phyloP scores from a whole-genome alignment of 371 early-diverging fungal genomes.

The Mortierella sp. region DNA sequence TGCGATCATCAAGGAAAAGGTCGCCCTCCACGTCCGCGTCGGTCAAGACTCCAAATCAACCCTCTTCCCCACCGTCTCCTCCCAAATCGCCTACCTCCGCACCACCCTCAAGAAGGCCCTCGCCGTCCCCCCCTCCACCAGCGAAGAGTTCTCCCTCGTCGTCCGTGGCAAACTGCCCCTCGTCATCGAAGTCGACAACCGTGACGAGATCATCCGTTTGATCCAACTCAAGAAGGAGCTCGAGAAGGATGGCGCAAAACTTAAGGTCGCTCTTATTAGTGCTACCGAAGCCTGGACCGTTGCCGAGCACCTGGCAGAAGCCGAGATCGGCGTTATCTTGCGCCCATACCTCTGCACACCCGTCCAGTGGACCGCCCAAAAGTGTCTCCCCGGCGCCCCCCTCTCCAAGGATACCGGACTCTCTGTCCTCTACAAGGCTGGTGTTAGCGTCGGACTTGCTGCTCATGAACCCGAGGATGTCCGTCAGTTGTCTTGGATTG shows the following conservation, averaged over 20 bases:
- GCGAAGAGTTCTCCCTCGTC: slow-evolving; percentile 52
- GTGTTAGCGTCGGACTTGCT: slow-evolving; percentile 77
- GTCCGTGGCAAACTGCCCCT: slow-evolving; percentile 75
- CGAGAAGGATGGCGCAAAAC: slow-evolving; percentile 61
- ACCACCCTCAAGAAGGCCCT: slow-evolving; percentile 27
- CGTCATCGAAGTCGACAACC: slow-evolving; percentile 70
- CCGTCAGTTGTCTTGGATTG: slow-evolving; percentile 82
- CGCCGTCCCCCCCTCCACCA: slow-evolving; percentile 50
- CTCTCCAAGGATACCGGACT: slow-evolving; percentile 71
- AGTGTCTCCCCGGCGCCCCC: slow-evolving; percentile 75
- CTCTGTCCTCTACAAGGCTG: slow-evolving; percentile 70
- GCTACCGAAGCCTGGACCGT: slow-evolving; percentile 82
- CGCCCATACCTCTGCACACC: slow-evolving; percentile 79
- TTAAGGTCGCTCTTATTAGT: slow-evolving; percentile 62
- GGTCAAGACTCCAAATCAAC: slow-evolving; percentile 65
- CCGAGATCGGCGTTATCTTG: slow-evolving; percentile 75
- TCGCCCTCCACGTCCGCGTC: slow-evolving; percentile 75
- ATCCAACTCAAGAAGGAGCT: slow-evolving; percentile 68
- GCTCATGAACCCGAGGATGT: slow-evolving; percentile 70
- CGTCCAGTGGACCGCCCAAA: slow-evolving; percentile 72
- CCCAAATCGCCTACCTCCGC: slow-evolving; percentile 75
- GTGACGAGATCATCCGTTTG: slow-evolving; percentile 80
- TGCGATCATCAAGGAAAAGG: slow-evolving; percentile 66
- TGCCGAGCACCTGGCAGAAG: slow-evolving; percentile 69
- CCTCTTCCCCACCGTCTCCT: slow-evolving; percentile 70